phyloP scores from a whole-genome alignment of 2,329 filamentous ascomycete genomes.

The Pseudopyrenochaeta lycopersici region DNA sequence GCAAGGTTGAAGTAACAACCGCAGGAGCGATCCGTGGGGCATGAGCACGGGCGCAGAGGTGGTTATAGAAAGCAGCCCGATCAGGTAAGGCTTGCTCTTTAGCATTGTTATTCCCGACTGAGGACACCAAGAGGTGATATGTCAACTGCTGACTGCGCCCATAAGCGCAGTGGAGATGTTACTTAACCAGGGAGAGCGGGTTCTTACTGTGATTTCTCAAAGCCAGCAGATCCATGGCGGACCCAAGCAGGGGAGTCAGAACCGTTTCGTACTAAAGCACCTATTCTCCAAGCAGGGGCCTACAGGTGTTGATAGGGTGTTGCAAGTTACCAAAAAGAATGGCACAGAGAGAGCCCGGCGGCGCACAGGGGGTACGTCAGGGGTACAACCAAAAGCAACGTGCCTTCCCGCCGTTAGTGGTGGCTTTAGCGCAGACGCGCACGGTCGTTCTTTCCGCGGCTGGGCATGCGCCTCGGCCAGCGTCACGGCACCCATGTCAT shows the following conservation, averaged over 20 bases:
- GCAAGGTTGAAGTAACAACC: neutral
- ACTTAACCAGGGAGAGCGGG: neutral
- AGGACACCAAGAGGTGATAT: neutral
- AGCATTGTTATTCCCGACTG: neutral
- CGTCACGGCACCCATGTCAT: slow-evolving; percentile 1
- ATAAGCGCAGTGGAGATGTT: slow-evolving; percentile 7
- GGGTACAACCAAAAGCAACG: slow-evolving; percentile 5
- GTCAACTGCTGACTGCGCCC: slow-evolving; percentile 6
- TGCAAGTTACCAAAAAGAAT: slow-evolving; percentile 5
- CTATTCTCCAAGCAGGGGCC: neutral
- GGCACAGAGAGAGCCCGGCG: slow-evolving; percentile 6
- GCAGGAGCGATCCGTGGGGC: neutral
- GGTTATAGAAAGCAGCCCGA: neutral
- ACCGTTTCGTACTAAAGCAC: neutral
- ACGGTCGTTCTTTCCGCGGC: slow-evolving; percentile 3
- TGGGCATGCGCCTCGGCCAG: slow-evolving; percentile 10
- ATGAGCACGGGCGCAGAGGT: neutral
- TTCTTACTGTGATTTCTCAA: neutral
- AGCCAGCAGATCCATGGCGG: neutral
- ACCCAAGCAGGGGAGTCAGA: neutral
- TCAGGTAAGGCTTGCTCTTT: neutral
- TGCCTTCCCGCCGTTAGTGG: slow-evolving; percentile 13
- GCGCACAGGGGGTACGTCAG: neutral
- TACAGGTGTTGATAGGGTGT: neutral
- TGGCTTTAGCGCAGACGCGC: slow-evolving; percentile 3